Conservation (phyloP, 164 flowering plant species). For the Macadamia tetraphylla region DNA sequence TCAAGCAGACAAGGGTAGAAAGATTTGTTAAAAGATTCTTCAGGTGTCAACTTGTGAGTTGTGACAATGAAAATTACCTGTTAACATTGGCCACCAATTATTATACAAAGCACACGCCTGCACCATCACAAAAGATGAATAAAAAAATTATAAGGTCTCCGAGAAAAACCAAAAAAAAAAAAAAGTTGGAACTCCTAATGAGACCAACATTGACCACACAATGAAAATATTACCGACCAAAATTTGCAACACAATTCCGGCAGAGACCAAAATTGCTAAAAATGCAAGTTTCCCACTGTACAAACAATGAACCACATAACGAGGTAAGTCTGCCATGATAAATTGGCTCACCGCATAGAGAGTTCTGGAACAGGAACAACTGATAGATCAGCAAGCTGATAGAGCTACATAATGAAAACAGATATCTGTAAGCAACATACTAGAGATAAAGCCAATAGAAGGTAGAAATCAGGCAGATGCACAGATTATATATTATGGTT, state of each 20-base stretch:
- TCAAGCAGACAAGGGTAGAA: no score
- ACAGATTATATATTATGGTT: neutral
- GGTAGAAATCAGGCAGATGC: neutral
- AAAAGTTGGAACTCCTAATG: no score
- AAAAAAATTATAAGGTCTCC: no score
- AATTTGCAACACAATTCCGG: slow-evolving; percentile 82
- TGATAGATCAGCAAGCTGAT: neutral
- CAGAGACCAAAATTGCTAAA: slow-evolving; percentile 87
- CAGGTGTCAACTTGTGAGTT: neutral
- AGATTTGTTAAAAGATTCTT: neutral
- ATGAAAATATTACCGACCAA: slow-evolving; percentile 44
- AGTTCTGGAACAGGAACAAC: neutral
- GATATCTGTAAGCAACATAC: neutral
- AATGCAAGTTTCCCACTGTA: slow-evolving; percentile 73
- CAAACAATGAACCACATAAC: slow-evolving; percentile 60
- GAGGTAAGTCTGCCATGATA: slow-evolving; percentile 71
- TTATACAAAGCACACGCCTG: slow-evolving; percentile 94
- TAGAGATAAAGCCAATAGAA: neutral
- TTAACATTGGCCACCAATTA: no score
- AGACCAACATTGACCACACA: no score
- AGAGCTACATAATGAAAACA: slow-evolving; percentile 1
- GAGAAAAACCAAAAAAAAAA: no score
- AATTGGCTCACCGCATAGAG: slow-evolving; percentile 30
- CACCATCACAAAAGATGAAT: slow-evolving; percentile 19
- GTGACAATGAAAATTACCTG: slow-evolving; percentile 36